Evolutionary conservation across 768 basidiomycete species (phyloP).

Genomic region (Kwoniella sp.): DNA sequence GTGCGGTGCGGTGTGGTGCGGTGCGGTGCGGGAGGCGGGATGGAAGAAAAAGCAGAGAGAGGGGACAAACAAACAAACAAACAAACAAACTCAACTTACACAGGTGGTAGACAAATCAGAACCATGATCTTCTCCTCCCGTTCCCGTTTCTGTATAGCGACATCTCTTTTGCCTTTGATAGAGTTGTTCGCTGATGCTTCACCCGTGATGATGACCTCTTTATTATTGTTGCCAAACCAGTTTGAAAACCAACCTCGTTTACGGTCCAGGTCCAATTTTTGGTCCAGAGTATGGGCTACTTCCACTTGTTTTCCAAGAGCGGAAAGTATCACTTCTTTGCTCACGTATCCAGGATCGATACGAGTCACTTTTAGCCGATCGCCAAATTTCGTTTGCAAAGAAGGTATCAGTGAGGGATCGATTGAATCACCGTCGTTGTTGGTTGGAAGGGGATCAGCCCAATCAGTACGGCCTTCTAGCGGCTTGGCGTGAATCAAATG

Average conservation of each 20-base stretch:
- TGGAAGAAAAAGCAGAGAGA: not conserved
- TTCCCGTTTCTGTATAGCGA: not conserved
- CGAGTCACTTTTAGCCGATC: slow-evolving; percentile 19
- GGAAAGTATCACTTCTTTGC: not conserved
- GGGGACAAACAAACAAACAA: not conserved
- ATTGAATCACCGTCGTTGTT: too few species aligned
- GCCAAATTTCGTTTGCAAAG: slow-evolving; percentile 26
- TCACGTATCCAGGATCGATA: slow-evolving; percentile 19
- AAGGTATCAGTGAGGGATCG: slow-evolving; percentile 24
- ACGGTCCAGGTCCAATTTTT: not conserved
- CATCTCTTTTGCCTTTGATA: too few species aligned
- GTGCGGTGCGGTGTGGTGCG: too few species aligned
- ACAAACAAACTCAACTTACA: slow-evolving; percentile 30
- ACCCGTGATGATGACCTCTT: too few species aligned
- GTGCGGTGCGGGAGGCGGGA: too few species aligned
- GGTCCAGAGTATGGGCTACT: not conserved
- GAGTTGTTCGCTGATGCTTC: too few species aligned
- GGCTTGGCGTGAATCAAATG: slow-evolving; percentile 45
- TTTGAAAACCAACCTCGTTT: not conserved
- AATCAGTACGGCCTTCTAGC: slow-evolving; percentile 27
- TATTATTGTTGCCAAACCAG: not conserved
- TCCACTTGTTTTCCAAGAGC: not conserved
- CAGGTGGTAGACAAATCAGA: slow-evolving; percentile 46
- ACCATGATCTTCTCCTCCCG: slow-evolving; percentile 26
- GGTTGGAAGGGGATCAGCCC: slow-evolving; percentile 11